Evolutionary conservation across 345 rosid genomes (phyloP), one percentile per base, ranked within the genome.

Genomic region (Populus euphratica): DNA sequence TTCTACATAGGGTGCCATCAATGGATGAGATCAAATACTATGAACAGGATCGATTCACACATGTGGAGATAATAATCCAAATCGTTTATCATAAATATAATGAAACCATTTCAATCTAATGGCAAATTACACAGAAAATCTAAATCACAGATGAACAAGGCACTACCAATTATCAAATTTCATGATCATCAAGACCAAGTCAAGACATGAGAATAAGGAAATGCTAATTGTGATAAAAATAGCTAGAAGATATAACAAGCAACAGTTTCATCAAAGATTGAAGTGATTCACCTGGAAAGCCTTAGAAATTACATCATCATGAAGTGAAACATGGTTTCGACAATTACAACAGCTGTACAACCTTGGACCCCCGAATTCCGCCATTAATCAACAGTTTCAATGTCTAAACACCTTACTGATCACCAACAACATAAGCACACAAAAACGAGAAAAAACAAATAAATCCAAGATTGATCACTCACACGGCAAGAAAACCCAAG

Each of bases 231-330:
- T 20, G 47, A 49, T 27, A 69, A 33, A 41, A 44, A 7, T 38
- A 49, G 21, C 31, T n/a, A 2, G 36, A 70, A 70, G 38, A 35
- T 50, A 72, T 11, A 25, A 29, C 25, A 56, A 72, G 36, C 67
- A 39, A 23, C 12, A 7, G 47, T 43, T 41, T 12, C 1, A 69
- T 16, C 17, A 77, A 74, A 73, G 67, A 76, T 14, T 79, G 59
- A 76, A 76, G 33, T 75, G 82, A 62, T 73, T 81, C 81, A 94
- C 98, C 97, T 94, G 98, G 88, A 94, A 94, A 78, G 93, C 89
- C 88, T 94, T 94, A 27, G 98, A 94, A 82, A 94, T 87, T 75
- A 94, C 85, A 84, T 94, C 97, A 73, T 94, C 94, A 56, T 94
- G 98, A 84, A 92, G 86, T 18, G 96, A 86, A n/a, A 94, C 92